These are phyloP conservation scores for Pisolithus marmoratus DNA, from an alignment of 768 basidiomycete species.

Conservation along the genomic window DNA sequence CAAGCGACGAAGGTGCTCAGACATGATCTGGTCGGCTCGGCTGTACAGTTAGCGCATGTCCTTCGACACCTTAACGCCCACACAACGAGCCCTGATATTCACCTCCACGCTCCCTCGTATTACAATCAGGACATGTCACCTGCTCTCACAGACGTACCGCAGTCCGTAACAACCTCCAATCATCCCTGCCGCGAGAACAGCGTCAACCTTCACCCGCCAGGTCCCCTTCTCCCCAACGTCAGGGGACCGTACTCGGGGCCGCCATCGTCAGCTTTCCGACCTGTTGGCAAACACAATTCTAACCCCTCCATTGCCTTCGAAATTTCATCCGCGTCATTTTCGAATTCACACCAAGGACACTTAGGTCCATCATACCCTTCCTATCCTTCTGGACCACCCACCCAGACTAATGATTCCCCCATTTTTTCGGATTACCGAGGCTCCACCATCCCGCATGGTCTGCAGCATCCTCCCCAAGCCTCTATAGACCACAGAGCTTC, in stretches of 20 bases:
- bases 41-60: slow-evolving; percentile 53
- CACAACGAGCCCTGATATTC: slow-evolving; percentile 28
- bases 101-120: slow-evolving; percentile 34
- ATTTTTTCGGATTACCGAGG: slow-evolving; percentile 14
- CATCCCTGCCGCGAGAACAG: slow-evolving; percentile 26
- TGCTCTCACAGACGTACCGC: slow-evolving; percentile 35
- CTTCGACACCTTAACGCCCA: slow-evolving; percentile 40
- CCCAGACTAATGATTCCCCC: slow-evolving; percentile 8
- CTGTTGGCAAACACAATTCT: slow-evolving; percentile 12
- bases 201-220: slow-evolving; percentile 10
- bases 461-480: slow-evolving; percentile 7
- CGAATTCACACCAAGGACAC: slow-evolving; percentile 8
- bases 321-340: slow-evolving; percentile 7
- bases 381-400: slow-evolving; percentile 7
- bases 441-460: neutral
- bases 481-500: slow-evolving; percentile 4
- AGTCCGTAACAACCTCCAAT: slow-evolving; percentile 31
- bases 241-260: slow-evolving; percentile 28
- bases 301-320: slow-evolving; percentile 3
- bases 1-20: slow-evolving; percentile 61
- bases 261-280: slow-evolving; percentile 8
- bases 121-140: slow-evolving; percentile 24
- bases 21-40: slow-evolving; percentile 62
- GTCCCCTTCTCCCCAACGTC: slow-evolving; percentile 15
- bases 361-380: slow-evolving; percentile 9